phyloP scores from a whole-genome alignment of 225 moss, liverwort and hornwort genomes.

The Neckera pumila region DNA sequence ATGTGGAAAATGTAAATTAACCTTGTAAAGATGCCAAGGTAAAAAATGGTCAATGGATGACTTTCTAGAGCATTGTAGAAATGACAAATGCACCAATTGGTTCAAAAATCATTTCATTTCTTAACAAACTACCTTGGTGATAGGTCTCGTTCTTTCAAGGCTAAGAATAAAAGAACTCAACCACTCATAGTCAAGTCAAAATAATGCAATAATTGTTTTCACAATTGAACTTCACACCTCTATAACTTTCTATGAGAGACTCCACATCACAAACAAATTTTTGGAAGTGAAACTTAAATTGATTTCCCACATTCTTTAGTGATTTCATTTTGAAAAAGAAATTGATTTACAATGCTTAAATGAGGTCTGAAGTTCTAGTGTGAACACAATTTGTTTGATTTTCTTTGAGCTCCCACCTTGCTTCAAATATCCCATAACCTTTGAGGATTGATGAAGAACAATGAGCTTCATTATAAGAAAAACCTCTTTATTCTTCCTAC shows the following conservation, averaged over 20 bases:
- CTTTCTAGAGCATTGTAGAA: not conserved
- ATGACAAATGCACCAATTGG: not conserved
- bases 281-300: fast-evolving
- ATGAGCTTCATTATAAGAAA: not conserved
- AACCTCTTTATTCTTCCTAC: too few relatives aligned
- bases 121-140: not conserved
- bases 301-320: fast-evolving
- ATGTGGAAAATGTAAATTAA: not conserved
- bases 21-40: not conserved
- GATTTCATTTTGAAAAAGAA: fast-evolving
- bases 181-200: not conserved
- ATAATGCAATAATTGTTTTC: not conserved
- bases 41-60: not conserved
- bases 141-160: not conserved
- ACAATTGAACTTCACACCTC: not conserved
- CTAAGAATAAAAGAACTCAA: not conserved
- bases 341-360: not conserved
- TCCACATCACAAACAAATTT: not conserved
- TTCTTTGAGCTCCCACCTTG: not conserved
- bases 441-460: not conserved
- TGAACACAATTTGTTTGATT: fast-evolving
- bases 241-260: not conserved
- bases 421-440: not conserved
- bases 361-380: not conserved
- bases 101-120: not conserved